Evolutionary conservation across 2,329 filamentous ascomycete species (phyloP), one percentile per base, ranked within the genome.

Genomic region (Phialemoniopsis sp.): DNA sequence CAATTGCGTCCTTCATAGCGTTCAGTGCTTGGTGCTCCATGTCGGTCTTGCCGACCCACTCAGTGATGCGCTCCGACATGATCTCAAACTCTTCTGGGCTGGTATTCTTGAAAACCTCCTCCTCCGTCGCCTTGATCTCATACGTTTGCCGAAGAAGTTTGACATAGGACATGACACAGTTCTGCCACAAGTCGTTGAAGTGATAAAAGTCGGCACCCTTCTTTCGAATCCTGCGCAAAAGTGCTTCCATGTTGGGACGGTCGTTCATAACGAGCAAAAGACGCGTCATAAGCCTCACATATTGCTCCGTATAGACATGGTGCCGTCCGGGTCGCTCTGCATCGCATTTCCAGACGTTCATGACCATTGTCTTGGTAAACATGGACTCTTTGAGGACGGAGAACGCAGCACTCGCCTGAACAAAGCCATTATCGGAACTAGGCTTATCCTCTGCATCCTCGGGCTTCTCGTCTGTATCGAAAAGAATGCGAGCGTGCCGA

Each of bases 321-420:
- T 96, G 90, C 14, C 90, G 79, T 0, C 90, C 90, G 1, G 89
- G 73, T 3, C 77, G 71, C 53, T 96, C 90, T 34, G 87, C 82
- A 48, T 95, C 90, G 29, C 90, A 93, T 51, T 90, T 91, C 90
- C 90, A 96, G 4, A 96, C 89, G 55, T 94, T 91, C 59, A 95
- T 82, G 2, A 87, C 84, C 84, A 95, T 95, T 0, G 89, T 95
- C 65, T 95, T 95, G 30, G 90, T 95, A 49, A 95, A 91, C 76
- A 81, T 81, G 45, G 70, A 76, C 42, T 81, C 77, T 34, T 74
- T 65, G 39, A 95, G 84, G 32, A 95, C 85, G 38, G 80, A 75
- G 36, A 89, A 90, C 13, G 94, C 78, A 39, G 91, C 87, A 54
- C 83, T 78, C 50, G 89, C 90, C 16, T 86, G 83, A 26, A 76